Conservation (phyloP, 2,329 filamentous ascomycete genomes). For the Allantophomopsis lycopodina region DNA sequence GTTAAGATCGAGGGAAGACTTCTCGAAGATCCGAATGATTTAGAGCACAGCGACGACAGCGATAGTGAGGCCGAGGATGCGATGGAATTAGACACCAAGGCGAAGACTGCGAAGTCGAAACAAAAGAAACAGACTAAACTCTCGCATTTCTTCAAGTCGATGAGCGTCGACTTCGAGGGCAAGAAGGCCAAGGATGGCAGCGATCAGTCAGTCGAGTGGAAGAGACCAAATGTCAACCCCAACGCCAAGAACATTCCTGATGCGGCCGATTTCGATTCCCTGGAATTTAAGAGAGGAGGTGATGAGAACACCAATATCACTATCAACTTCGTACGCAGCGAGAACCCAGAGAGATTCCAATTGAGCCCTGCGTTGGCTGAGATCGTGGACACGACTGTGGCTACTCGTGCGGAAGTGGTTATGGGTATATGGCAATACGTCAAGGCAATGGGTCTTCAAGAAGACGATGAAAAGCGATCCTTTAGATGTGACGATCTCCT, state of each 20-base stretch:
- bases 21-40: slow-evolving; percentile 51
- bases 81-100: slow-evolving; percentile 45
- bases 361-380: slow-evolving; percentile 70
- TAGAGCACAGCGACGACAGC: slow-evolving; percentile 34
- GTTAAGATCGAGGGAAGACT: slow-evolving; percentile 87
- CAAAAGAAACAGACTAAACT: slow-evolving; percentile 39
- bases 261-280: slow-evolving; percentile 71
- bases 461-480: slow-evolving; percentile 87
- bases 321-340: slow-evolving; percentile 74
- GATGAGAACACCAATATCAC: slow-evolving; percentile 89
- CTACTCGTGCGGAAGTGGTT: slow-evolving; percentile 74
- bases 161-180: slow-evolving; percentile 61
- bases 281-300: slow-evolving; percentile 81
- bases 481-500: slow-evolving; percentile 82
- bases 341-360: slow-evolving; percentile 73
- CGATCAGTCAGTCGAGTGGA: slow-evolving; percentile 66
- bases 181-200: slow-evolving; percentile 39
- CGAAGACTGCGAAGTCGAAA: slow-evolving; percentile 21
- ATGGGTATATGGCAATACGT: slow-evolving; percentile 96
- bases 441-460: slow-evolving; percentile 70
- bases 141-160: slow-evolving; percentile 71
- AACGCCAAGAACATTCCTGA: slow-evolving; percentile 35
- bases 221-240: slow-evolving; percentile 51
- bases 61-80: slow-evolving; percentile 26
- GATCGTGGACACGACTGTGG: slow-evolving; percentile 74